Percentiles rank a stretch among this genome's conserved stretches.
Conservation (phyloP, 2,329 filamentous ascomycete genomes). For the Aspergillus thermomutatus region DNA sequence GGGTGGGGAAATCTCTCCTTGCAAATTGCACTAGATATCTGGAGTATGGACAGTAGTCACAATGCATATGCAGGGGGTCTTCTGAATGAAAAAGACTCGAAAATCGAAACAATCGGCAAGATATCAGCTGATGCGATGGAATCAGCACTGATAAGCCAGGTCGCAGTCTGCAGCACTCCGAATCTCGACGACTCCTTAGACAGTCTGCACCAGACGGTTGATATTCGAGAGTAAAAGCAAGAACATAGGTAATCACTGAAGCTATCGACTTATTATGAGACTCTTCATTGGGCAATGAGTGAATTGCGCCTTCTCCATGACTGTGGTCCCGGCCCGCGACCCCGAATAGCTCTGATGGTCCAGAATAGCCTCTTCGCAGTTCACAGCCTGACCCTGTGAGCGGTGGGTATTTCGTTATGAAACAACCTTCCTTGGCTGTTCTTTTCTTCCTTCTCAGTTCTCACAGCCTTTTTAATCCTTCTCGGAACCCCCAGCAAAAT, state of each 20-base stretch:
- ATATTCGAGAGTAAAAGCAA: not conserved
- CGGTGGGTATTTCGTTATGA: not conserved
- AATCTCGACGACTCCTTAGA: too few relatives aligned
- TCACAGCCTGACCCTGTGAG: not conserved
- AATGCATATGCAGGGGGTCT: not conserved
- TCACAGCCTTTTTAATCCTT: not conserved
- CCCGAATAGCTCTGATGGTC: slow-evolving; percentile 4
- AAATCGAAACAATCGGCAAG: not conserved
- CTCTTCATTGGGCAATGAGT: not conserved
- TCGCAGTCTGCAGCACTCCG: not conserved
- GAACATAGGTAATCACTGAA: not conserved
- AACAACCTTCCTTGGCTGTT: not conserved
- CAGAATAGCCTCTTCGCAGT: not conserved
- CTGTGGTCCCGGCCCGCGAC: slow-evolving; percentile 10
- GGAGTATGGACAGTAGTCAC: not conserved
- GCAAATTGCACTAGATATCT: too few relatives aligned
- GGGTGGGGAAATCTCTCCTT: not conserved
- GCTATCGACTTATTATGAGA: not conserved
- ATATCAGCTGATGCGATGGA: not conserved
- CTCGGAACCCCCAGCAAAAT: not conserved
- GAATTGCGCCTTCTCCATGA: slow-evolving; percentile 5
- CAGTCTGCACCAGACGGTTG: too few relatives aligned
- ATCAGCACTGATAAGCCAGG: not conserved
- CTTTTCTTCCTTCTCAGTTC: not conserved
- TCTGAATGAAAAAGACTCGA: not conserved